These are phyloP conservation scores for Cenchrus americanus DNA, from an alignment of 176 grass and related monocot species.

Conservation along the genomic window DNA sequence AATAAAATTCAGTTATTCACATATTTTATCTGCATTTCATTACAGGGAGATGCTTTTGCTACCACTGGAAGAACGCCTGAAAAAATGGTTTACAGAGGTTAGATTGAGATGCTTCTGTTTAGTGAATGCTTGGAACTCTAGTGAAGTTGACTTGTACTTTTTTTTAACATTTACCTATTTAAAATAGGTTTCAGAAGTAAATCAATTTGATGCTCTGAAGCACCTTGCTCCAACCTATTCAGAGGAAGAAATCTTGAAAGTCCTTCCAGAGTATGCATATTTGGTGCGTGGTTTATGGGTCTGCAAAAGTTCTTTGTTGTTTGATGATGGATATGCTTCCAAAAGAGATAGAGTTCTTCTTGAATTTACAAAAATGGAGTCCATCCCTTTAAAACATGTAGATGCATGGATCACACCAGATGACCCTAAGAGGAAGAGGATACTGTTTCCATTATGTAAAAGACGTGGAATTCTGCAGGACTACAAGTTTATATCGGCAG, in stretches of 20 bases:
- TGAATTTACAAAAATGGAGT: constrained; percentile 60
- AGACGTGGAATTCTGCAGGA: constrained; percentile 49
- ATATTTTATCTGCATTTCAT: constrained; percentile 2
- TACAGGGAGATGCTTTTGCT: constrained; percentile 54
- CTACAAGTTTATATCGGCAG: constrained; percentile 62
- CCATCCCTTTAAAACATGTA: constrained; percentile 30
- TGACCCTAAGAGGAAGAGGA: not conserved
- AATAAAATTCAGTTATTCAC: not conserved
- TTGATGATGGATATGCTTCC: constrained; percentile 48
- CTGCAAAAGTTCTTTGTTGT: constrained; percentile 70
- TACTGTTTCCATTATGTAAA: constrained; percentile 54
- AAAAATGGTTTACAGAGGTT: constrained; percentile 78
- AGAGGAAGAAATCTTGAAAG: constrained; percentile 53
- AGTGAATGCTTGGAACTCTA: not conserved
- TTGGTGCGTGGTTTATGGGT: constrained; percentile 83
- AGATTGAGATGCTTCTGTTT: constrained; percentile 19
- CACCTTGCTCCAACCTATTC: constrained; percentile 69
- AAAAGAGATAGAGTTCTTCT: constrained; percentile 60
- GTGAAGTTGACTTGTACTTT: not conserved
- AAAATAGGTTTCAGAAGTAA: constrained; percentile 63
- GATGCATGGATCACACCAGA: not conserved
- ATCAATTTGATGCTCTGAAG: constrained; percentile 63
- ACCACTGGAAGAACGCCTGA: constrained; percentile 63
- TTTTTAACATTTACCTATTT: not conserved
- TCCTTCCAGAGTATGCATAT: constrained; percentile 56